Base-by-base conservation (phyloP, 257 asterid species). In the Lavandula angustifolia region DNA sequence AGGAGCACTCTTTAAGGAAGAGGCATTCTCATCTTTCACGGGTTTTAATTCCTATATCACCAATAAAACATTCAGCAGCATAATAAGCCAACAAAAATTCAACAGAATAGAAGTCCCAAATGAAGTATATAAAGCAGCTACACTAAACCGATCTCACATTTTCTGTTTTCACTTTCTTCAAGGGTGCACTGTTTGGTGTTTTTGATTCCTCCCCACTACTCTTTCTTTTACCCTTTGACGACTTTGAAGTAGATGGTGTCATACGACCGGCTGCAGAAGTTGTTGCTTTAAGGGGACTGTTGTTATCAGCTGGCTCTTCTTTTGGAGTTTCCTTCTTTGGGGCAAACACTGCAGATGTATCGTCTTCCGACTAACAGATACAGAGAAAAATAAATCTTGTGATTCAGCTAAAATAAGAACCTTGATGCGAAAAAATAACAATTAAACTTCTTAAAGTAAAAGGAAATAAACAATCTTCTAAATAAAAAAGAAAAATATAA, bases 81-180 rank as follows among this genome's bases (percentile, higher is more conserved):
- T 22, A 31, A 42, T 3, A 41, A 31, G 66, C n/a, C 14, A 31
- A 68, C 35, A 41, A n/a, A 34, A 48, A 10, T 22, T 22, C 42
- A 13, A 42, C 3, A 40, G 4, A 16, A 16, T 43, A 53, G 17
- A 60, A 38, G 49, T 11, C 38, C 64, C 10, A 1, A 13, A 12
- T 17, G 54, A 48, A 43, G 31, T 14, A 55, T 9, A 33, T 43
- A 14, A 51, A 52, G 37, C 67, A 16, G 44, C 27, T 41, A 46
- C 57, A 46, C 41, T 34, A n/a, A 51, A 61, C 42, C 48, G 44
- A 47, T 67, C 85, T 69, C 69, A 90, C 99, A 63, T 76, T 75
- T 72, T 94, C 97, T 12, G 94, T 74, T 78, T 87, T 94, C 67
- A 80, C 80, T 79, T 90, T 94, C 85, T 94, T 94, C 62, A 72